Evolutionary conservation across 1,284 basidiomycete species (phyloP), one percentile per base, ranked within the genome.

Genomic region (Pascua sp.): DNA sequence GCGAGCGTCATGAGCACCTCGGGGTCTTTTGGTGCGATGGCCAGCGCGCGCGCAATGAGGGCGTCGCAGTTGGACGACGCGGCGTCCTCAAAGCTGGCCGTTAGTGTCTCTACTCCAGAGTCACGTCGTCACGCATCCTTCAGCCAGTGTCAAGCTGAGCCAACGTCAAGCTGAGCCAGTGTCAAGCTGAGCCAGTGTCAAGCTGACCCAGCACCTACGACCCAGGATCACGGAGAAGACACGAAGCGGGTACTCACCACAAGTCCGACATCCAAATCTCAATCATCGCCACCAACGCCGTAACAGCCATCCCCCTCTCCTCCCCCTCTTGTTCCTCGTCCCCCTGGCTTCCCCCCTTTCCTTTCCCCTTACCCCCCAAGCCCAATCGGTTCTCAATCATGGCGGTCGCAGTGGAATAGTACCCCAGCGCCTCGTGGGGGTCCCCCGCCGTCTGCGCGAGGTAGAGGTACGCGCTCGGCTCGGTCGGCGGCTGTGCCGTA

Each of bases 201-300:
- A 40, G 39, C n/a, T 4, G 40, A 41, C 12, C 40, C 12, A n/a
- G 40, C 40, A 4, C 9, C 11, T 9, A 46, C 11, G 32, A 36
- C 12, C 45, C 16, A 12, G 12, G 32, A 11, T n/a, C n/a, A n/a
- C n/a, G n/a, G 17, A 46, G 4, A 11, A 46, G 12, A 46, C 16
- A n/a, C 24, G 4, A 32, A 32, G 7, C 24, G 7, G 7, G 4
- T 2, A 79, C 85, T 57, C 67, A 90, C 93, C 93, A 96, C 47
- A 97, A 80, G 79, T 95, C 91, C 64, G 93, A 90, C 87, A 97
- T 92, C 89, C 92, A 97, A 37, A 96, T 88, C 75, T 96, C 93
- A 15, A 95, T 89, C 84, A 95, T 94, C 15, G 89, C 89, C 17
- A 95, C 84, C 32, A 95, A 80, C 1, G 91, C 90, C n/a, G 87